These are phyloP conservation scores for Meripilus lineatus DNA, from an alignment of 1,284 basidiomycete genomes.

Conservation along the genomic window DNA sequence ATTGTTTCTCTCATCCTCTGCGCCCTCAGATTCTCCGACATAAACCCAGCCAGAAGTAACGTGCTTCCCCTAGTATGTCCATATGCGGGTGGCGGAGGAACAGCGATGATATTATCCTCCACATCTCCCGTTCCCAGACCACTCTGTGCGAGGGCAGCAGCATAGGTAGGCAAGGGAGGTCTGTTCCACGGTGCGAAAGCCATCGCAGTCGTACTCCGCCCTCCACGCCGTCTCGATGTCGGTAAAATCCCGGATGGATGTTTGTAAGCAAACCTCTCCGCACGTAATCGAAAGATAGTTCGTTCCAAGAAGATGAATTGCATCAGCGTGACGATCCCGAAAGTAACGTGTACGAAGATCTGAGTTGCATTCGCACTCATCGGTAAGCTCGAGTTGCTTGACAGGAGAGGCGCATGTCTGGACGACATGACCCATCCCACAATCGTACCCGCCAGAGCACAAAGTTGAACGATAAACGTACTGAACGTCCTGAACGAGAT, in stretches of 20 bases:
- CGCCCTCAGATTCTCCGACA: conserved; percentile 42
- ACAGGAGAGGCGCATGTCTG: conserved; percentile 18
- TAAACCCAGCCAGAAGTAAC: conserved; percentile 51
- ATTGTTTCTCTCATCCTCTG: conserved; percentile 25
- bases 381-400: conserved; percentile 1
- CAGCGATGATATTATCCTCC: conserved; percentile 62
- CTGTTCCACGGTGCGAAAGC: conserved; percentile 65
- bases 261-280: conserved; percentile 53
- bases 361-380: conserved; percentile 24
- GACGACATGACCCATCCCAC: conserved; percentile 50
- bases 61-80: conserved; percentile 67
- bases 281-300: conserved; percentile 54
- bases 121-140: conserved; percentile 70
- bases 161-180: conserved; percentile 65
- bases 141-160: conserved; percentile 60
- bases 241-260: conserved; percentile 57
- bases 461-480: conserved; percentile 37
- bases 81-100: conserved; percentile 65
- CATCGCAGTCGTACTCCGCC: conserved; percentile 26
- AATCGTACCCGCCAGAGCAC: conserved; percentile 44
- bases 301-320: conserved; percentile 63
- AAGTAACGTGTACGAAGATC: conserved; percentile 58
- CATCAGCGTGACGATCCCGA: conserved; percentile 41
- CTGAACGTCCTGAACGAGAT: conserved; percentile 43
- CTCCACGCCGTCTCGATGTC: conserved; percentile 27